A percentile compares a stretch with the other conserved stretches of the same genome.
Conservation (phyloP, 768 basidiomycete genomes). For the Mycena maculata region DNA sequence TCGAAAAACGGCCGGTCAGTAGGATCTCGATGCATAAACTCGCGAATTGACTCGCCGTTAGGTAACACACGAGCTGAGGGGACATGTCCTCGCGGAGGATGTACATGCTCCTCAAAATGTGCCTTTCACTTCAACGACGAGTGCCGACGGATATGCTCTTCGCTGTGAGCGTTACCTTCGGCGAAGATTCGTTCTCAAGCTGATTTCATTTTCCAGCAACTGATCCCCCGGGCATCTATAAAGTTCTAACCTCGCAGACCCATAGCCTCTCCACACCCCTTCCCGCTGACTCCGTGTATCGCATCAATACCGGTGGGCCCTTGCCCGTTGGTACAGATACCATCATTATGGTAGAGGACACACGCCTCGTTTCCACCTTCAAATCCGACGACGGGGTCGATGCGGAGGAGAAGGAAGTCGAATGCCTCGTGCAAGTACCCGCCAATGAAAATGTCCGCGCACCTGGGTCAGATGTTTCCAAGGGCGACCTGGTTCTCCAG, state of each 20-base stretch:
- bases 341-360: constrained; percentile 95
- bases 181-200: background rate
- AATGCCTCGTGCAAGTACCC: constrained; percentile 71
- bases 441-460: constrained; percentile 77
- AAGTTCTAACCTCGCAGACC: constrained; percentile 69
- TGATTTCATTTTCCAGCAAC: constrained; percentile 56
- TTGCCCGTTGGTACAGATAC: constrained; percentile 80
- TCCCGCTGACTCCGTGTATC: constrained; percentile 66
- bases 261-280: constrained; percentile 61
- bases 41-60: constrained; percentile 39
- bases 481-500: constrained; percentile 74
- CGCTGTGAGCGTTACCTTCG: constrained; percentile 58
- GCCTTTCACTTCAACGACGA: constrained; percentile 76
- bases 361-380: constrained; percentile 70
- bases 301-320: constrained; percentile 90
- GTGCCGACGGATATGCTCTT: constrained; percentile 90
- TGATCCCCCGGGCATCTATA: constrained; percentile 73
- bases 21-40: background rate
- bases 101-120: constrained; percentile 73
- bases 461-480: constrained; percentile 78
- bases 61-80: constrained; percentile 72
- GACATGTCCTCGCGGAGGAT: constrained; percentile 81
- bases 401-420: constrained; percentile 78
- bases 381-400: constrained; percentile 51
- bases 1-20: constrained; percentile 57